These are phyloP conservation scores for Neostapfia colusana DNA, from an alignment of 176 grass and related monocot species.

Conservation along the genomic window DNA sequence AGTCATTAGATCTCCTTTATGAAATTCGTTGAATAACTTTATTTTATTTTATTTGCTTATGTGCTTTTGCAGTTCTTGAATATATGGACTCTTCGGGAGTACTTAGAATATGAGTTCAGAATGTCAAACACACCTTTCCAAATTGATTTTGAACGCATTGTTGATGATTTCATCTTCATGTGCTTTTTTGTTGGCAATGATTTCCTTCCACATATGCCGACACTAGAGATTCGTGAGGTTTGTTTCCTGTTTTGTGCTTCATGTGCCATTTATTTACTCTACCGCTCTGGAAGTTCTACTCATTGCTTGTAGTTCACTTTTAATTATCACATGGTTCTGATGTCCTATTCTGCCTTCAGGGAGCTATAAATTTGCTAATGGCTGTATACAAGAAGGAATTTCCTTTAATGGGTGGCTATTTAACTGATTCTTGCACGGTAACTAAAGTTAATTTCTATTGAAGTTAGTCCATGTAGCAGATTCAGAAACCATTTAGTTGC, in stretches of 20 bases:
- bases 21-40: background rate
- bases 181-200: slow-evolving; percentile 99
- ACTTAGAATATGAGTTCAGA: slow-evolving; percentile 93
- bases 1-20: background rate
- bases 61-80: slow-evolving; percentile 73
- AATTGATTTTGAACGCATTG: slow-evolving; percentile 89
- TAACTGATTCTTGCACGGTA: slow-evolving; percentile 91
- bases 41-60: slow-evolving; percentile 11
- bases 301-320: background rate
- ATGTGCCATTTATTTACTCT: background rate
- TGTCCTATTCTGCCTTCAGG: slow-evolving; percentile 48
- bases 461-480: background rate
- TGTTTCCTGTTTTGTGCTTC: slow-evolving; percentile 34
- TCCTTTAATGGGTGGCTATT: slow-evolving; percentile 78
- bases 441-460: slow-evolving; percentile 25
- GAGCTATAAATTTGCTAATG: slow-evolving; percentile 98
- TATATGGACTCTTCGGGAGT: slow-evolving; percentile 97
- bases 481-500: slow-evolving; percentile 1
- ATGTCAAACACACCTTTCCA: slow-evolving; percentile 81
- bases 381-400: slow-evolving; percentile 98
- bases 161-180: slow-evolving; percentile 99
- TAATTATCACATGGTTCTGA: slow-evolving; percentile 28
- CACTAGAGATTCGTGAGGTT: slow-evolving; percentile 97
- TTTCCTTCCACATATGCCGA: slow-evolving; percentile 99
- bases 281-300: background rate